These are phyloP conservation scores for Globisporangium carolinianum DNA, from an alignment of 352 stramenopile species.

Conservation along the genomic window DNA sequence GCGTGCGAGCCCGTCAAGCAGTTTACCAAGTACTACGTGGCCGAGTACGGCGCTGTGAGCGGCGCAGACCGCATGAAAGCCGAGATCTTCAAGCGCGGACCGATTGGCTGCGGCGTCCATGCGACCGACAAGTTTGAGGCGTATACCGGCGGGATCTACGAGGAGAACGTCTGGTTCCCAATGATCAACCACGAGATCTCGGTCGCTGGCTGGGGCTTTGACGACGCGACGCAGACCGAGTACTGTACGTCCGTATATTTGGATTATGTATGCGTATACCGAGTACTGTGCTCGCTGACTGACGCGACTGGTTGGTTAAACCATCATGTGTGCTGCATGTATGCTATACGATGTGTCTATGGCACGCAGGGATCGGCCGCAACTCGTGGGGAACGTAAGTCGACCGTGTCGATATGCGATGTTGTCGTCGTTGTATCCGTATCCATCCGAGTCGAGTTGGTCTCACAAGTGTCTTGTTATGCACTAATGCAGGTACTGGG, in stretches of 20 bases:
- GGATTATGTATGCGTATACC: too few species aligned
- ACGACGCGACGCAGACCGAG: conserved; percentile 80
- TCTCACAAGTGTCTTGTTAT: neutral
- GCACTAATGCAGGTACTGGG: conserved; percentile 65
- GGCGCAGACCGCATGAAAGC: conserved; percentile 87
- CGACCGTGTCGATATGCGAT: too few species aligned
- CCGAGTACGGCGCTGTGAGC: conserved; percentile 84
- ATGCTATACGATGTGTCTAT: conserved; percentile 1
- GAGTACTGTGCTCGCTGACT: neutral
- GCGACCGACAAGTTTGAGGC: conserved; percentile 81
- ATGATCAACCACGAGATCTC: conserved; percentile 89
- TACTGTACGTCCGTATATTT: conserved; percentile 59
- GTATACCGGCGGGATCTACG: conserved; percentile 80
- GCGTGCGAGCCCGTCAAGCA: conserved; percentile 80
- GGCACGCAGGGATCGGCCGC: conserved; percentile 65
- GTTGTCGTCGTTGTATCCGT: neutral
- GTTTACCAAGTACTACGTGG: conserved; percentile 88
- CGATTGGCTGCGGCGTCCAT: conserved; percentile 85
- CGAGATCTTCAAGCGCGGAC: conserved; percentile 88
- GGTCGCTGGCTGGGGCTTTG: conserved; percentile 82
- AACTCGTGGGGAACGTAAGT: conserved; percentile 86
- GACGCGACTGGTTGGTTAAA: neutral
- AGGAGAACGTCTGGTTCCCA: conserved; percentile 73
- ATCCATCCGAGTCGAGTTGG: neutral
- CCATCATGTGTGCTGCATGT: neutral